A percentile compares a stretch with the other conserved stretches of the same genome.
phyloP scores from a whole-genome alignment of 148 eudicot genomes.

The Talinum fruticosum region DNA sequence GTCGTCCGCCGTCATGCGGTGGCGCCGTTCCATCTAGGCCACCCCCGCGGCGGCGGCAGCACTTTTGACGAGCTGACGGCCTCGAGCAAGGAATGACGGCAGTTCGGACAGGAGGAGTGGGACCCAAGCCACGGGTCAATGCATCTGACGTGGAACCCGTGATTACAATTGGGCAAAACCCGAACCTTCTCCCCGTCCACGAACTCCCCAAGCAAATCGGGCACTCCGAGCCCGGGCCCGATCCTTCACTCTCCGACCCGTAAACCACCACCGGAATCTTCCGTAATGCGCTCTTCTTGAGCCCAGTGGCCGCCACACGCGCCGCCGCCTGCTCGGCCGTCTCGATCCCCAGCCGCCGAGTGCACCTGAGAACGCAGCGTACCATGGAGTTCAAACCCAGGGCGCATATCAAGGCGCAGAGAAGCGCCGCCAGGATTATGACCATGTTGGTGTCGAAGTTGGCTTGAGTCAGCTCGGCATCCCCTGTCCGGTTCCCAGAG shows the following conservation, averaged over 20 bases:
- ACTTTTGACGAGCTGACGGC: neutral
- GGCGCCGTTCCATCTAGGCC: neutral
- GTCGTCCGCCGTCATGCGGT: neutral
- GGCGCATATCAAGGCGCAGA: slow-evolving; percentile 48
- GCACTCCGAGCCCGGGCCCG: slow-evolving; percentile 34
- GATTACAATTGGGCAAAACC: slow-evolving; percentile 58
- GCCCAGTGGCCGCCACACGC: slow-evolving; percentile 27
- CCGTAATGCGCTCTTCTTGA: slow-evolving; percentile 40
- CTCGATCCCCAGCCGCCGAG: slow-evolving; percentile 23
- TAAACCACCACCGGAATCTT: slow-evolving; percentile 37
- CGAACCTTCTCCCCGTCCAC: slow-evolving; percentile 56
- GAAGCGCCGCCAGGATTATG: slow-evolving; percentile 46
- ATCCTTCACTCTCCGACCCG: slow-evolving; percentile 26
- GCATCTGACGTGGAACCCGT: slow-evolving; percentile 57
- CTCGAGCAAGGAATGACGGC: slow-evolving; percentile 44
- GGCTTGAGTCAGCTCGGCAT: slow-evolving; percentile 17
- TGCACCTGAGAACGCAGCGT: slow-evolving; percentile 39
- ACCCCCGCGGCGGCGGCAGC: neutral
- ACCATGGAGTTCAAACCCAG: slow-evolving; percentile 47
- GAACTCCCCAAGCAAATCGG: slow-evolving; percentile 61
- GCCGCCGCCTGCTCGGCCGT: slow-evolving; percentile 20
- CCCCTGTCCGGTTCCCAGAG: slow-evolving; percentile 17
- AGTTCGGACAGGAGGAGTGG: slow-evolving; percentile 59
- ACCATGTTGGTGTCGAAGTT: slow-evolving; percentile 55
- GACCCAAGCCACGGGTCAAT: slow-evolving; percentile 57